These are phyloP conservation scores for Populus trichocarpa DNA, from an alignment of 441 rosid species.

Conservation along the genomic window DNA sequence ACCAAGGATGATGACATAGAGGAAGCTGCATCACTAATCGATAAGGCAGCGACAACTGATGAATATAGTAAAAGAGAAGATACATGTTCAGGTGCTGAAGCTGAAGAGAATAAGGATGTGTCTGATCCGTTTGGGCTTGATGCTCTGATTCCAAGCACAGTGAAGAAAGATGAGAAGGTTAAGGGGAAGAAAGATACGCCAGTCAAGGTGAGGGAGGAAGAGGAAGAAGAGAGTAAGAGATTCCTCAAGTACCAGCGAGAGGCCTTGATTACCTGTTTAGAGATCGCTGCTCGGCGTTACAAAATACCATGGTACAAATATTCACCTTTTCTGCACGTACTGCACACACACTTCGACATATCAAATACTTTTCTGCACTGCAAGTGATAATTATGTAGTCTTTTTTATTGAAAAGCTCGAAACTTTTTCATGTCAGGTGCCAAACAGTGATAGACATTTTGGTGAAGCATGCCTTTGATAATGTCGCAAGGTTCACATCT, in stretches of 20 bases:
- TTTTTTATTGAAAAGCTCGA: background rate
- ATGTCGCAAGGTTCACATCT: slow-evolving; percentile 71
- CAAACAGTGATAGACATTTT: slow-evolving; percentile 93
- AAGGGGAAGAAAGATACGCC: slow-evolving; percentile 52
- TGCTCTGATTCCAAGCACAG: slow-evolving; percentile 50
- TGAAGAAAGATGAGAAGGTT: slow-evolving; percentile 52
- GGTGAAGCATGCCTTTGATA: slow-evolving; percentile 86
- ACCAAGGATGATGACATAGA: slow-evolving; percentile 68
- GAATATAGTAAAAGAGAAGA: slow-evolving; percentile 33
- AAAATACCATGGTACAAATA: slow-evolving; percentile 64
- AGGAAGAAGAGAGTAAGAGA: slow-evolving; percentile 56
- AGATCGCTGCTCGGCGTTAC: slow-evolving; percentile 86
- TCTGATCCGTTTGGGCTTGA: slow-evolving; percentile 95
- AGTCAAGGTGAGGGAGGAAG: slow-evolving; percentile 39
- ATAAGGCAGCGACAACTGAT: slow-evolving; percentile 31
- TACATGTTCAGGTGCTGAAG: slow-evolving; percentile 24
- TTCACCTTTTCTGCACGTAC: background rate
- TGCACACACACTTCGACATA: background rate
- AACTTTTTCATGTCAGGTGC: slow-evolving; percentile 53
- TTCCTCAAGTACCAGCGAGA: slow-evolving; percentile 73
- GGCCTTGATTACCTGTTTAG: slow-evolving; percentile 77
- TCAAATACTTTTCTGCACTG: background rate
- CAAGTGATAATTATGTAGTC: background rate
- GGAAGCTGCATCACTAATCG: slow-evolving; percentile 67
- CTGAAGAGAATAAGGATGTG: slow-evolving; percentile 42